Evolutionary conservation across 495 filamentous ascomycete genomes (phyloP).

Genomic region (Lineolata rhizophorae): DNA sequence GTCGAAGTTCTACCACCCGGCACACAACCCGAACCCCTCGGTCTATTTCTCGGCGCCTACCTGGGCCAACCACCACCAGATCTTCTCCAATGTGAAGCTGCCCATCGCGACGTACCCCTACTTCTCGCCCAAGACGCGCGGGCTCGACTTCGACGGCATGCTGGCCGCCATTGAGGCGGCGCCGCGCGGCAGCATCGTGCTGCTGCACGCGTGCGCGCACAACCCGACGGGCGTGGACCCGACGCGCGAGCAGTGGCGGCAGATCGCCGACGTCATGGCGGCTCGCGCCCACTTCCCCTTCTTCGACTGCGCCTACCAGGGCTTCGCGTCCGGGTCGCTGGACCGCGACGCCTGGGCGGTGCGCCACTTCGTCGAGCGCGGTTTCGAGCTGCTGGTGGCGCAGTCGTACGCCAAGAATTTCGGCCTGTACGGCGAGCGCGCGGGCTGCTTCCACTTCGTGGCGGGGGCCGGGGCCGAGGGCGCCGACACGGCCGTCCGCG

Average conservation of each 20-base stretch:
- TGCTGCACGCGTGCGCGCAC: constrained; percentile 92
- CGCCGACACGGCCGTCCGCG: constrained; percentile 32
- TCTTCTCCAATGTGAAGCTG: constrained; percentile 80
- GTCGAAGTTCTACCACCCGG: constrained; percentile 45
- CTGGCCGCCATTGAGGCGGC: constrained; percentile 41
- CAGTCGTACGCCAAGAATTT: constrained; percentile 99
- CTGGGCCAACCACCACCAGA: constrained; percentile 97
- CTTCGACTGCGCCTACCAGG: constrained; percentile 97
- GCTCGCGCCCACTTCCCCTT: constrained; percentile 80
- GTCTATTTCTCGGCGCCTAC: constrained; percentile 87
- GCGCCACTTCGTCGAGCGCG: constrained; percentile 78
- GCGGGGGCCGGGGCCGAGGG: constrained; percentile 49
- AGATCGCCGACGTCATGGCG: constrained; percentile 56
- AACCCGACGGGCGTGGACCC: constrained; percentile 97
- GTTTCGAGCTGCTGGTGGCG: constrained; percentile 87
- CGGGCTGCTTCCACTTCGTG: constrained; percentile 91
- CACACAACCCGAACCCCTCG: constrained; percentile 27
- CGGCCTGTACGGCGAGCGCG: constrained; percentile 88
- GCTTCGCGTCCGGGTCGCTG: constrained; percentile 87
- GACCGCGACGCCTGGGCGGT: constrained; percentile 71
- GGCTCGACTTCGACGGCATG: constrained; percentile 84
- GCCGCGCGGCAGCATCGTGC: constrained; percentile 57
- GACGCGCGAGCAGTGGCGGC: constrained; percentile 80
- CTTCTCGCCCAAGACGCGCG: constrained; percentile 67
- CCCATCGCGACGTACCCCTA: constrained; percentile 74